Percentiles rank a stretch among this genome's conserved stretches.
Conservation (phyloP, 352 stramenopile species). For the Pythium scleroteichum region DNA sequence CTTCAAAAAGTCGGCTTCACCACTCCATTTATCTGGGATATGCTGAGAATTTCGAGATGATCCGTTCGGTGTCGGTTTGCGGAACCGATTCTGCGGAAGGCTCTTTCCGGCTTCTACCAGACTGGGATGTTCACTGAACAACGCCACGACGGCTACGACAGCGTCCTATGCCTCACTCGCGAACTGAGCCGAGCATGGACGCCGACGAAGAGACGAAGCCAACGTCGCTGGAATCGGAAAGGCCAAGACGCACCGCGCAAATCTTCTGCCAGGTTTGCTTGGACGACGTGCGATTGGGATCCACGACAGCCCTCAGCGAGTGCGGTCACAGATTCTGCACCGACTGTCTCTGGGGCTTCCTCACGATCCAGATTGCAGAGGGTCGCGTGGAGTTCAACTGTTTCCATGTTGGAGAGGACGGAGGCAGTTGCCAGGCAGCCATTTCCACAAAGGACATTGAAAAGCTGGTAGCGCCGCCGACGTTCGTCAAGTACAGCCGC, state of each 20-base stretch:
- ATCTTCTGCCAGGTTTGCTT: conserved; percentile 10
- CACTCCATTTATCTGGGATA: too few relatives aligned
- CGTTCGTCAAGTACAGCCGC: conserved; percentile 77
- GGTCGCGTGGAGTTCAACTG: conserved; percentile 62
- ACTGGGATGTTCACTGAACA: not conserved
- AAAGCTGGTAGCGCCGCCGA: conserved; percentile 39
- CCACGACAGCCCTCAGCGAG: not conserved
- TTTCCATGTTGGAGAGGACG: conserved; percentile 29
- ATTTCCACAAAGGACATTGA: conserved; percentile 47
- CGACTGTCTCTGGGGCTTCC: conserved; percentile 20
- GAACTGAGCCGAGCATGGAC: too few relatives aligned
- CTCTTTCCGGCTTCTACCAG: not conserved
- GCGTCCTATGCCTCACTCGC: too few relatives aligned
- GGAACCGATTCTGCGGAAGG: too few relatives aligned
- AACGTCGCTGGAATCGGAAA: not conserved
- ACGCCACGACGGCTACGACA: not conserved
- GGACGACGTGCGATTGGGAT: not conserved
- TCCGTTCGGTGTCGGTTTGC: too few relatives aligned
- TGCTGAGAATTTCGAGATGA: too few relatives aligned
- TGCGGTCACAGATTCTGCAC: conserved; percentile 28
- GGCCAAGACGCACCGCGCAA: not conserved
- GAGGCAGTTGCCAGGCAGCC: conserved; percentile 11
- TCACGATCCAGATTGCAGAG: conserved; percentile 23
- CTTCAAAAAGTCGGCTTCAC: too few relatives aligned
- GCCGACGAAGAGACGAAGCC: not conserved